Evolutionary conservation across 1,284 basidiomycete species (phyloP).

Genomic region (Boletus semigastroideus): DNA sequence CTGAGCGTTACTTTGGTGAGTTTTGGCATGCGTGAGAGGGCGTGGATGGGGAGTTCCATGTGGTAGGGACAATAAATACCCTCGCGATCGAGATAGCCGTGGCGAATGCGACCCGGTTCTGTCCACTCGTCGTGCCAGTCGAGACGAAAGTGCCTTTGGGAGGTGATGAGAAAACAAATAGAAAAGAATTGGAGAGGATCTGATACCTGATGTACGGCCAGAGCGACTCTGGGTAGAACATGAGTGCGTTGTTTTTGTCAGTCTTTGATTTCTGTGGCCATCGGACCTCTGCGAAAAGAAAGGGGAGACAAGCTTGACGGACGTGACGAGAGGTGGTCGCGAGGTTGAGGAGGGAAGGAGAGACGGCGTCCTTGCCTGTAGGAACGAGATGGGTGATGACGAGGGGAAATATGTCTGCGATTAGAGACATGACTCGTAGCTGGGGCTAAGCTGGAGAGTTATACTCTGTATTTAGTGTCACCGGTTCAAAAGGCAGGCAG

Average conservation of each 20-base stretch:
- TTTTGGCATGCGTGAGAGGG: conserved; percentile 30
- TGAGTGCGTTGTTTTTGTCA: conserved; percentile 22
- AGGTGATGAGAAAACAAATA: background rate
- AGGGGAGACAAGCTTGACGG: conserved; percentile 32
- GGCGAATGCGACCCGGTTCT: conserved; percentile 32
- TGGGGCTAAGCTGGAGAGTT: too few species aligned
- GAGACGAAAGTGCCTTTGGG: conserved; percentile 31
- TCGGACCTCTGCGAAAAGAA: conserved; percentile 33
- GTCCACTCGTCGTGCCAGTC: conserved; percentile 37
- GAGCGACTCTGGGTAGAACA: conserved; percentile 30
- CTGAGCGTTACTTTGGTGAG: conserved; percentile 27
- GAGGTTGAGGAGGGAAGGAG: conserved; percentile 23
- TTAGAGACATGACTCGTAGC: conserved; percentile 27
- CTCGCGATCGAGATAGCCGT: conserved; percentile 32
- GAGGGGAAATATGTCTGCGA: conserved; percentile 36
- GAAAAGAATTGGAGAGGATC: background rate
- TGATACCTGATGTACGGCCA: conserved; percentile 33
- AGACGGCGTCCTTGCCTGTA: background rate
- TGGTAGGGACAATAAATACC: conserved; percentile 31
- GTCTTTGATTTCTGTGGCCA: conserved; percentile 33
- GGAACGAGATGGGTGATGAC: conserved; percentile 29
- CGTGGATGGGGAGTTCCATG: conserved; percentile 25
- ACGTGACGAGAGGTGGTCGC: conserved; percentile 26
- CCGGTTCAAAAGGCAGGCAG: conserved; percentile 4
- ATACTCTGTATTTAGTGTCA: too few species aligned